Evolutionary conservation across 306 rosid species (phyloP), one percentile per base, ranked within the genome.

Genomic region (Pyrus bretschneideri): DNA sequence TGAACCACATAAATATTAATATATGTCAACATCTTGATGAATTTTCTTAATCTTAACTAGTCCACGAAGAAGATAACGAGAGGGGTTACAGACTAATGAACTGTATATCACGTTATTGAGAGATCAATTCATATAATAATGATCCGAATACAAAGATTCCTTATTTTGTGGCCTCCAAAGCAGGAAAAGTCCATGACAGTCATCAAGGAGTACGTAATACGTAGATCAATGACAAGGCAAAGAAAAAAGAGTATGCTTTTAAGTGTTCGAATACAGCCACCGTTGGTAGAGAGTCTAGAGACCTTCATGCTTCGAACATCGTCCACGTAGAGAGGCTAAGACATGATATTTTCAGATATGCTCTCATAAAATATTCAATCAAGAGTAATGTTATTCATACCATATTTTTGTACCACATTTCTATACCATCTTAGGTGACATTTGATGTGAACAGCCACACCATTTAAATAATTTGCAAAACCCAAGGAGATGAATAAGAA

Each of bases 151-250:
- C 10, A 4, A 29, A 81, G 76, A 80, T 81, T 31, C 79, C 64
- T 9, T 69, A 13, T 75, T 61, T 69, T 27, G 80, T 74, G 80
- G 67, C 79, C 76, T 69, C 63, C 84, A 70, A 63, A 27, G 72
- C 54, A 52, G 73, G 77, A 75, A 77, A 75, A 63, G 62, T 69
- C 84, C 69, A 63, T 70, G 76, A 75, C 29, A 69, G 51, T 75
- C 23, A 35, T 63, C 77, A 46, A 49, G 46, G 22, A 58, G 18
- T 17, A 67, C 29, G 71, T 71, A n/a, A 1, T n/a, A 57, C 77
- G 66, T 49, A 35, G n/a, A 21, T 15, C 40, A 18, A 63, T 54
- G 65, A 72, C 61, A n/a, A 9, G 55, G 55, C 55, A 49, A 15
- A 55, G 35, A 15, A 29, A 63, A 0, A 35, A 19, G 19, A 25